A percentile compares a stretch with the other conserved stretches of the same genome.
Evolutionary conservation across 1,284 basidiomycete genomes (phyloP).

Genomic region (Apiotrichum laibachii): DNA sequence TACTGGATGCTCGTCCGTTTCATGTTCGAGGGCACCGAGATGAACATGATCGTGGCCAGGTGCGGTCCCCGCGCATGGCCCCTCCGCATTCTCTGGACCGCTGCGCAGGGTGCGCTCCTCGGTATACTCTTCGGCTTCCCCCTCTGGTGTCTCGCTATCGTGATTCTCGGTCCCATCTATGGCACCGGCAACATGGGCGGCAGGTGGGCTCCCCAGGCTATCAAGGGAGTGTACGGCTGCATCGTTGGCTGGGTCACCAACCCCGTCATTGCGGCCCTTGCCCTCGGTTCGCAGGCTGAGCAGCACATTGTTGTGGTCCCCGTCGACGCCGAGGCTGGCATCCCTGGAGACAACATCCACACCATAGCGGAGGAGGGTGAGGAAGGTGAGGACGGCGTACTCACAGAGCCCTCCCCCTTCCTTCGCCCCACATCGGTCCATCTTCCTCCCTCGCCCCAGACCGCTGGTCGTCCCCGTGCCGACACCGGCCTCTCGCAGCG

Average conservation of each 20-base stretch:
- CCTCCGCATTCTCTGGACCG: slow-evolving; percentile 42
- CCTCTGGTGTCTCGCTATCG: slow-evolving; percentile 46
- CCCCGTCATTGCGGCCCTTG: slow-evolving; percentile 49
- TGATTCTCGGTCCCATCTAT: slow-evolving; percentile 51
- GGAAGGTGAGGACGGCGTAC: background rate
- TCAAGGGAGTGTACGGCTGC: slow-evolving; percentile 50
- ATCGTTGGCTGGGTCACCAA: slow-evolving; percentile 51
- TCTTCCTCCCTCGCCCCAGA: background rate
- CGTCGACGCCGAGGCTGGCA: slow-evolving; percentile 18
- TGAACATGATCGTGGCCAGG: slow-evolving; percentile 44
- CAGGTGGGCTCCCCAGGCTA: slow-evolving; percentile 50
- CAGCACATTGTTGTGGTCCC: slow-evolving; percentile 44
- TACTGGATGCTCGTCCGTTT: slow-evolving; percentile 48
- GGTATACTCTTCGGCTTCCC: slow-evolving; percentile 50
- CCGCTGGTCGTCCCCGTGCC: slow-evolving; percentile 1
- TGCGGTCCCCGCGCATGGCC: slow-evolving; percentile 27
- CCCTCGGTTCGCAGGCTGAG: slow-evolving; percentile 50
- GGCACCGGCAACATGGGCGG: slow-evolving; percentile 41
- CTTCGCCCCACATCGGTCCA: background rate
- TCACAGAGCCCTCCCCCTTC: background rate
- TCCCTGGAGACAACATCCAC: slow-evolving; percentile 6
- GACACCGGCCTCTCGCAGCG: background rate
- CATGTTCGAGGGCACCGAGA: slow-evolving; percentile 51
- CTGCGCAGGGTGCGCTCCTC: slow-evolving; percentile 45
- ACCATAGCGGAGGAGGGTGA: slow-evolving; percentile 6